These are phyloP conservation scores for Pestalotiopsis sp. DNA, from an alignment of 2,329 filamentous ascomycete genomes.

Conservation along the genomic window DNA sequence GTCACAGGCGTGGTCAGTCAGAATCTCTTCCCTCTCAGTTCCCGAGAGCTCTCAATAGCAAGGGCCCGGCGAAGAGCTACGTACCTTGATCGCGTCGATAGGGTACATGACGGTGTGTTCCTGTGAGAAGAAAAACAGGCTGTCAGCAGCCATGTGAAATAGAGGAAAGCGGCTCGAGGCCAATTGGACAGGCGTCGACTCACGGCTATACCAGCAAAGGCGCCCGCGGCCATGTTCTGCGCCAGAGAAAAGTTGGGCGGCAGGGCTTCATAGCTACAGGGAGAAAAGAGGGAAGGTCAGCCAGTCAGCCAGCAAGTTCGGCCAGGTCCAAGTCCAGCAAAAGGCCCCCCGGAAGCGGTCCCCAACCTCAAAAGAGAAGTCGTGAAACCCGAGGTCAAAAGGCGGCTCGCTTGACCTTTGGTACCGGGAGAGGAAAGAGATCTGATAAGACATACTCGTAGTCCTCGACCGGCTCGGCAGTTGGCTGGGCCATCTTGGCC, in stretches of 20 bases:
- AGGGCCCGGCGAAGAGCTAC: conserved; percentile 20
- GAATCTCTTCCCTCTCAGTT: conserved; percentile 11
- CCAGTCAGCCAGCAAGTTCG: neutral
- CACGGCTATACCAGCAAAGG: conserved; percentile 95
- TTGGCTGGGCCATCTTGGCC: conserved; percentile 72
- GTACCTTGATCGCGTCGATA: conserved; percentile 94
- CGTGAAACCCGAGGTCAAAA: neutral
- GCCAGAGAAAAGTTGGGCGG: conserved; percentile 91
- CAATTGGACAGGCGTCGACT: conserved; percentile 31
- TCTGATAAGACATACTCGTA: conserved; percentile 60
- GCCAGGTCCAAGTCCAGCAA: conserved; percentile 1
- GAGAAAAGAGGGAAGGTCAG: conserved; percentile 19
- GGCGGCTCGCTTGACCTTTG: neutral
- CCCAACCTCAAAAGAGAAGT: neutral
- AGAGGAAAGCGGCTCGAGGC: neutral
- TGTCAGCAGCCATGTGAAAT: conserved; percentile 18
- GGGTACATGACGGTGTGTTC: conserved; percentile 99
- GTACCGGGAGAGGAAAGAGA: neutral
- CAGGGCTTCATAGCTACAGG: conserved; percentile 79
- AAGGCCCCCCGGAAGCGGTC: neutral
- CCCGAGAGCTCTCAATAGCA: neutral
- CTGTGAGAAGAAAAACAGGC: conserved; percentile 46
- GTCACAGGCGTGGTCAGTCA: conserved; percentile 17
- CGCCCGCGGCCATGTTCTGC: conserved; percentile 95
- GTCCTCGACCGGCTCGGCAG: conserved; percentile 64